Evolutionary conservation across 2,329 filamentous ascomycete genomes (phyloP).

Genomic region (Pyrenochaeta sp.): DNA sequence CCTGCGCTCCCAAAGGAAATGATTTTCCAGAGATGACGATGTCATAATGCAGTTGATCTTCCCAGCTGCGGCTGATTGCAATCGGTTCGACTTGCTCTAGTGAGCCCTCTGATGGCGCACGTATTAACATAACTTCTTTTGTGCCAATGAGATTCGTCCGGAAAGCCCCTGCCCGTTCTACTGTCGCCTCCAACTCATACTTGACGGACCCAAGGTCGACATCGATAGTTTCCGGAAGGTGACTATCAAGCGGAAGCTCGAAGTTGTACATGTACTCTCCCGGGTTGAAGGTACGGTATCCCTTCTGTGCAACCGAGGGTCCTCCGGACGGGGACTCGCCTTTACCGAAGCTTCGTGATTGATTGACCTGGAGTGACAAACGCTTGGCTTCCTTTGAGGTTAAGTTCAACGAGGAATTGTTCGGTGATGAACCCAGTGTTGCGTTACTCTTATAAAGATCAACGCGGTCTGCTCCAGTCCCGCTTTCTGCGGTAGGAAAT

Average conservation of each 20-base stretch:
- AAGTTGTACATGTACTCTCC: slow-evolving; percentile 79
- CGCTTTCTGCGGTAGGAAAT: slow-evolving; percentile 64
- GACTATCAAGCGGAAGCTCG: slow-evolving; percentile 82
- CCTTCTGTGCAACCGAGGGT: slow-evolving; percentile 72
- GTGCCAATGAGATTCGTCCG: slow-evolving; percentile 83
- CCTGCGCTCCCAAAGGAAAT: slow-evolving; percentile 84
- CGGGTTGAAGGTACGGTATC: slow-evolving; percentile 84
- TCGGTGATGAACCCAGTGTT: slow-evolving; percentile 54
- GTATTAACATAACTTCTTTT: slow-evolving; percentile 83
- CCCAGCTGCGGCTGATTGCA: slow-evolving; percentile 91
- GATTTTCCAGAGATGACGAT: slow-evolving; percentile 97
- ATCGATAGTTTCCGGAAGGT: slow-evolving; percentile 82
- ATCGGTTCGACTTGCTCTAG: slow-evolving; percentile 92
- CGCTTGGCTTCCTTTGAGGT: slow-evolving; percentile 65
- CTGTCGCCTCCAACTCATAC: slow-evolving; percentile 84
- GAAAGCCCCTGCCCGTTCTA: slow-evolving; percentile 89
- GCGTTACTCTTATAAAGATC: slow-evolving; percentile 60
- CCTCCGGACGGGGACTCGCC: slow-evolving; percentile 67
- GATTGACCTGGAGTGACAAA: slow-evolving; percentile 79
- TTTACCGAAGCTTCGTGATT: slow-evolving; percentile 85
- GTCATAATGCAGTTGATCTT: slow-evolving; percentile 93
- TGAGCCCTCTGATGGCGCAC: slow-evolving; percentile 85
- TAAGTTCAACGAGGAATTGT: slow-evolving; percentile 54
- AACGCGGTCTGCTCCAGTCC: slow-evolving; percentile 69
- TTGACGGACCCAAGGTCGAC: slow-evolving; percentile 86